A percentile compares a stretch with the other conserved stretches of the same genome.
These are phyloP conservation scores for Pichia heedii DNA, from an alignment of 805 yeast species.

Conservation along the genomic window DNA sequence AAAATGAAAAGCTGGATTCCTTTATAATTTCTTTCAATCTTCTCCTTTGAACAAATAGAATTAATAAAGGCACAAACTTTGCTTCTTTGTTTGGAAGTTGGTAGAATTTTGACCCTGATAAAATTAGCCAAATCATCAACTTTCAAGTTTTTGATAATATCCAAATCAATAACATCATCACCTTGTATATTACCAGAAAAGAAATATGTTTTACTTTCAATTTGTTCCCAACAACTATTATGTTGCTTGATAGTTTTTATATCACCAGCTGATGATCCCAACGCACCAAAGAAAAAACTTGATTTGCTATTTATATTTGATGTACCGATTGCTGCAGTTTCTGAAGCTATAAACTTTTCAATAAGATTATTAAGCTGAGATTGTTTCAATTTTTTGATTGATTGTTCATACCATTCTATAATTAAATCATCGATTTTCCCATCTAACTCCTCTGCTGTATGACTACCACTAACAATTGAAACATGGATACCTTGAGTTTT, in stretches of 20 bases:
- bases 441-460: conserved; percentile 33
- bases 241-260: conserved; percentile 32
- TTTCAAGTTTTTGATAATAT: conserved; percentile 25
- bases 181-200: conserved; percentile 28
- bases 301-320: conserved; percentile 14
- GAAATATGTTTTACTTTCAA: conserved; percentile 33
- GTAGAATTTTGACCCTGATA: conserved; percentile 28
- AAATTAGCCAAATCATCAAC: conserved; percentile 29
- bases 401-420: conserved; percentile 29
- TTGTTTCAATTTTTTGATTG: conserved; percentile 25
- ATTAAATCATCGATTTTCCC: conserved; percentile 41
- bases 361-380: conserved; percentile 30
- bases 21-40: conserved; percentile 28
- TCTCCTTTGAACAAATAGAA: conserved; percentile 30
- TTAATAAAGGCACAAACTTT: conserved; percentile 35
- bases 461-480: conserved; percentile 43
- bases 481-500: conserved; percentile 51
- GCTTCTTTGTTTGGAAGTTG: conserved; percentile 29
- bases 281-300: conserved; percentile 20
- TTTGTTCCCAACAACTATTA: conserved; percentile 40
- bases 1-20: conserved; percentile 35
- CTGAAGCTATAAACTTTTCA: conserved; percentile 28
- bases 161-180: conserved; percentile 28
- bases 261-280: conserved; percentile 16
- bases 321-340: conserved; percentile 12